phyloP scores from a whole-genome alignment of 805 yeast genomes.

The Pichia phayaonensis region DNA sequence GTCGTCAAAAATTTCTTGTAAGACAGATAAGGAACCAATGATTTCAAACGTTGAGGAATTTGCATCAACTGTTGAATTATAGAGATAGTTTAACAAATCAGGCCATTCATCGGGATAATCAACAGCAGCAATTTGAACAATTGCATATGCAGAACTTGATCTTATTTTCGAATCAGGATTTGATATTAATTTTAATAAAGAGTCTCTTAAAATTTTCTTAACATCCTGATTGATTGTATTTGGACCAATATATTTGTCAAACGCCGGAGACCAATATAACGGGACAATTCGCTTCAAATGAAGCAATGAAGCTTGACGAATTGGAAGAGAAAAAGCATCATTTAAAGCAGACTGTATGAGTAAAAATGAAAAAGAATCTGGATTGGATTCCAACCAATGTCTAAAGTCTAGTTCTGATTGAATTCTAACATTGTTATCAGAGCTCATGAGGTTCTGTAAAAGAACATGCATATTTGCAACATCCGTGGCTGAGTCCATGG shows the following conservation, averaged over 20 bases:
- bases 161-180: constrained; percentile 52
- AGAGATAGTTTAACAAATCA: constrained; percentile 43
- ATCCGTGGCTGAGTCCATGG: not conserved
- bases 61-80: constrained; percentile 30
- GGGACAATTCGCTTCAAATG: constrained; percentile 65
- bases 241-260: constrained; percentile 64
- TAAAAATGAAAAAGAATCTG: constrained; percentile 37
- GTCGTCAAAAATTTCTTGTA: constrained; percentile 79
- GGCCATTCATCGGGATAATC: constrained; percentile 99
- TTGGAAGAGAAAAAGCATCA: constrained; percentile 23
- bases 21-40: constrained; percentile 50
- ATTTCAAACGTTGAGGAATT: constrained; percentile 29
- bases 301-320: constrained; percentile 57
- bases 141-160: constrained; percentile 60
- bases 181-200: constrained; percentile 42
- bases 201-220: constrained; percentile 44
- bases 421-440: constrained; percentile 47
- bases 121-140: constrained; percentile 77
- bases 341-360: constrained; percentile 38
- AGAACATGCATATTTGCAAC: constrained; percentile 10
- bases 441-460: constrained; percentile 15
- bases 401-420: constrained; percentile 46
- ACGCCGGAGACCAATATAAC: constrained; percentile 76
- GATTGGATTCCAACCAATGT: constrained; percentile 36
- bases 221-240: constrained; percentile 37